Base-by-base conservation (phyloP, 176 grass and related monocot species). In the Typha latifolia region DNA sequence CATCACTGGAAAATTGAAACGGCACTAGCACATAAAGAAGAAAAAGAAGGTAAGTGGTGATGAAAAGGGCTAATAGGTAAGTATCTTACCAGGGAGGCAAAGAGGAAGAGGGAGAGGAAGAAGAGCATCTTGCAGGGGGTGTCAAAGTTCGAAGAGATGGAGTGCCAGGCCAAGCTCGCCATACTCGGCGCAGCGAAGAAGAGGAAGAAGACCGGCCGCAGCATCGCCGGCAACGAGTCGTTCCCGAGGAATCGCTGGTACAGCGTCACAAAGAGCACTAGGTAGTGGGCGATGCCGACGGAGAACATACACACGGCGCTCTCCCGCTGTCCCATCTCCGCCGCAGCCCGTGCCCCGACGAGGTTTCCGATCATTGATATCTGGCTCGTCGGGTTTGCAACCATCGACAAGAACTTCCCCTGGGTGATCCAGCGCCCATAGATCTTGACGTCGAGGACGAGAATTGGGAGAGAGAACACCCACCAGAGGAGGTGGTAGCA, bases 401-500 rank as follows among this genome's bases (percentile, higher is more conserved):
- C 84, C 86, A 87, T 87, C 51, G 91, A 95, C 11, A 90, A 72
- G 80, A 90, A 84, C 75, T 81, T 48, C 5, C 91, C 91, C 4
- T 85, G 66, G 14, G 92, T 96, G 78, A 96, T 91, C 92, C 92
- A 96, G 59, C 88, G 85, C 0, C 87, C 92, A 53, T 91, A 96
- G 26, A 96, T 66, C 80, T 96, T 96, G 62, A 96, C 68, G 81
- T 96, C 92, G 4, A 96, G 82, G 15, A 48, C 72, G 0, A 96
- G 66, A 70, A 96, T 86, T 11, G 92, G 88, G 12, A 88, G 34
- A 4, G 87, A 83, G 82, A 96, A 91, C 51, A 67, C 56, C 43
- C 77, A 86, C 85, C 78, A 89, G 15, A 97, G 69, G 49, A 86
- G 12, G 68, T 27, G 88, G 72, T 85, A 89, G 56, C 65, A 62